Evolutionary conservation across 805 yeast species (phyloP).

Genomic region (Lipomyces japonicus): DNA sequence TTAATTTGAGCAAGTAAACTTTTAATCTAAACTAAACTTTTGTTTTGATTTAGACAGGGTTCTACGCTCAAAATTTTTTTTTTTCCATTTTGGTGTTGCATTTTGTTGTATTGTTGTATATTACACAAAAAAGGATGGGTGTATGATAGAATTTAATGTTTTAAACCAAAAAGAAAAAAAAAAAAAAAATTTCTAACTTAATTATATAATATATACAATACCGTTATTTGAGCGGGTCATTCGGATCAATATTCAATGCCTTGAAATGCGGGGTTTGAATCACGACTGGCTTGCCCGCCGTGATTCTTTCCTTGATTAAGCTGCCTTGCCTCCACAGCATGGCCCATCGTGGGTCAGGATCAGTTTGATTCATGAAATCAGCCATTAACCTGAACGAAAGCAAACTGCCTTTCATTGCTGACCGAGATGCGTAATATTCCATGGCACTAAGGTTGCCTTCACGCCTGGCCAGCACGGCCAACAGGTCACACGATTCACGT

Average conservation of each 20-base stretch:
- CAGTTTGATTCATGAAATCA: conserved; percentile 6
- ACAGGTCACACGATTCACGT: conserved; percentile 10
- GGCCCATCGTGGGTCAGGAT: conserved; percentile 10
- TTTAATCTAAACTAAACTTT: too few species aligned
- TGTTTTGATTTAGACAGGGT: conserved; percentile 1
- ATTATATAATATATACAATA: neutral
- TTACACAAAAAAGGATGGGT: neutral
- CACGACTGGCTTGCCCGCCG: conserved; percentile 3
- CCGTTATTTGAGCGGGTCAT: neutral
- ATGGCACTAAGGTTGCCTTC: conserved; percentile 13
- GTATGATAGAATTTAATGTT: neutral
- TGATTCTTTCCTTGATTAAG: conserved; percentile 5
- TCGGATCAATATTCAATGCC: conserved; percentile 2
- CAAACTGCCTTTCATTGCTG: conserved; percentile 15
- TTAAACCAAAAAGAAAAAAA: neutral
- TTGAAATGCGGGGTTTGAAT: conserved; percentile 9
- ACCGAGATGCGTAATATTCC: conserved; percentile 12
- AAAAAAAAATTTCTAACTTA: neutral
- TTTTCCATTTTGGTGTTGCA: conserved; percentile 1
- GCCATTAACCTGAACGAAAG: conserved; percentile 4
- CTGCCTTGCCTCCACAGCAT: conserved; percentile 9
- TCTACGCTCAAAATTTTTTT: conserved; percentile 2
- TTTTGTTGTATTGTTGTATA: neutral
- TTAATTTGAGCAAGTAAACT: too few species aligned
- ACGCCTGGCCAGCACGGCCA: conserved; percentile 18